These are phyloP conservation scores for Pluteus cervinus DNA, from an alignment of 768 basidiomycete species.

Conservation along the genomic window DNA sequence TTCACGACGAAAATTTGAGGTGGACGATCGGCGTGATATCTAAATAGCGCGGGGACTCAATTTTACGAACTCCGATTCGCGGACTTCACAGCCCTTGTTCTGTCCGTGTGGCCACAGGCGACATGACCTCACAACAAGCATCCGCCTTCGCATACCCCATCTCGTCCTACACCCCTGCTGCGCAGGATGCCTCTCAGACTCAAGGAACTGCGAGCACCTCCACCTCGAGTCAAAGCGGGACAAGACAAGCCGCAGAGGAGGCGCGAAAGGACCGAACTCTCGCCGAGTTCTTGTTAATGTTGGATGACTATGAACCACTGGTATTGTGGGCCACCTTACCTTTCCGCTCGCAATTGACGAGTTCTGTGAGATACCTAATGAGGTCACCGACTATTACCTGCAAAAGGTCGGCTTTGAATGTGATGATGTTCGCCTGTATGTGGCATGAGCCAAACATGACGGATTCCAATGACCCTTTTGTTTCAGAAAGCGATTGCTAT, in stretches of 20 bases:
- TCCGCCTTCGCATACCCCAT: slow-evolving; percentile 22
- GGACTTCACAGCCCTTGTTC: slow-evolving; percentile 1
- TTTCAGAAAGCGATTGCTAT: slow-evolving; percentile 84
- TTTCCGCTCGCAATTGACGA: background rate
- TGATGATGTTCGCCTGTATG: slow-evolving; percentile 84
- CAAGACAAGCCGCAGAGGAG: slow-evolving; percentile 71
- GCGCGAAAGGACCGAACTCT: slow-evolving; percentile 86
- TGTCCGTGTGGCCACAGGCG: slow-evolving; percentile 13
- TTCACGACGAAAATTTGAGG: too few species aligned
- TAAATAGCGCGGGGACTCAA: too few species aligned
- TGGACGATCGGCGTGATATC: too few species aligned
- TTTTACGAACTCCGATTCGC: slow-evolving; percentile 13
- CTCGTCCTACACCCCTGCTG: slow-evolving; percentile 18
- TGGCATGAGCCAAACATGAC: slow-evolving; percentile 3
- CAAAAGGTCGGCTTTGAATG: slow-evolving; percentile 95
- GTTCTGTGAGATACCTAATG: slow-evolving; percentile 78
- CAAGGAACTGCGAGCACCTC: slow-evolving; percentile 20
- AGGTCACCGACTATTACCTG: slow-evolving; percentile 96
- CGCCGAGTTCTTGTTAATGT: slow-evolving; percentile 91
- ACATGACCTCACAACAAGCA: slow-evolving; percentile 25
- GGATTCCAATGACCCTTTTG: slow-evolving; percentile 1
- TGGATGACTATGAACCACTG: slow-evolving; percentile 94
- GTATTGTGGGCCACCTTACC: slow-evolving; percentile 35
- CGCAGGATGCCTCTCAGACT: slow-evolving; percentile 22
- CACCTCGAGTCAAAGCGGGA: slow-evolving; percentile 30